Base-by-base conservation (phyloP, 768 basidiomycete species). In the Megacollybia marginata region DNA sequence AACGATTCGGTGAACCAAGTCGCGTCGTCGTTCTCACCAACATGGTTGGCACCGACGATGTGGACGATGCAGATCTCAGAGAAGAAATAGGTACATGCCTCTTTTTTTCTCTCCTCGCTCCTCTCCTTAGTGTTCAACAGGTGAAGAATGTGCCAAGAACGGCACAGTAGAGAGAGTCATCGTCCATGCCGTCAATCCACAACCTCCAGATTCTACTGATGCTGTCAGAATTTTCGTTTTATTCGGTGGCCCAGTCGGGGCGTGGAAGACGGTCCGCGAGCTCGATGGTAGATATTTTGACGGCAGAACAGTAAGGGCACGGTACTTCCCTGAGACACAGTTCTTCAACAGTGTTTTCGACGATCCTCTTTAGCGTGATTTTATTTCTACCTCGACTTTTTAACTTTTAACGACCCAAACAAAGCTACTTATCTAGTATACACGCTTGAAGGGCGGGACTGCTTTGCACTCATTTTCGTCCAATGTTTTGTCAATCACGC, bases 361-460 rank as follows among this genome's bases (percentile, higher is more conserved):
- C 55, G 64, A 56, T 31, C 54, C 71, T 6, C 46, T 47, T 16
- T 55, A 28, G 23, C 82, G 36, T 65, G 55, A 56, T 62, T 52
- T 55, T 38, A 36, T 46, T n/a, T 44, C 43, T 13, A 40, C 15
- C 5, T 5, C 3, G 38, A 40, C 13, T 15, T 40, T 40, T 40
- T 28, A 28, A 28, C 23, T n/a, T n/a, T n/a, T n/a, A n/a, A n/a
- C n/a, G n/a, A n/a, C n/a, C n/a, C n/a, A n/a, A n/a, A n/a, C n/a
- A n/a, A n/a, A n/a, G n/a, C n/a, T n/a, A n/a, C n/a, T n/a, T n/a
- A 54, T 59, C 66, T 76, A 94, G 69, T 94, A 95, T 49, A 89
- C 88, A 67, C 92, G 90, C 79, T 95, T 95, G 83, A 96, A 96
- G 12, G 95, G 95, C 55, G 95, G 95, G 33, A 98, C 92, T 36